Base-by-base conservation (phyloP, 2,329 filamentous ascomycete species). In the Gnomoniopsis sp. region DNA sequence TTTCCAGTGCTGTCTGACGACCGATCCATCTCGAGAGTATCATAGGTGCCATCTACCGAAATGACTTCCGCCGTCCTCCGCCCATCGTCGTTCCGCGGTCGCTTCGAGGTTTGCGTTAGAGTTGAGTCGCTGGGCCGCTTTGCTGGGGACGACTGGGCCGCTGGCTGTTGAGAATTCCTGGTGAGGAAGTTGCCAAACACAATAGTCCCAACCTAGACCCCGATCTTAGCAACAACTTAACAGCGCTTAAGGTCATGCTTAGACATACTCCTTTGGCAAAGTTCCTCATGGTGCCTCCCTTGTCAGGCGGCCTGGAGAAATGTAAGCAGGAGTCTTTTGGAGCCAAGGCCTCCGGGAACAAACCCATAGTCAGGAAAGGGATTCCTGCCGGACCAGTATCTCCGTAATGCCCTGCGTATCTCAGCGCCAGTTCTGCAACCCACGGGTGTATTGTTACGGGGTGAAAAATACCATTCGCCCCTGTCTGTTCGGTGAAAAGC, bases 341-440 rank as follows among this genome's bases (percentile, higher is more conserved):
- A n/a, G n/a, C n/a, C n/a, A 26, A 15, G 30, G 23, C 8, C 15
- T 23, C 21, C 21, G 19, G 30, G 22, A 23, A 55, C 66, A 43
- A 71, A 76, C 74, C 71, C 74, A 76, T 76, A 77, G 66, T 76
- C 74, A 53, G 74, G 74, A 64, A 74, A 73, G 60, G 72, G 75
- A 65, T 70, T 68, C 62, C 69, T 69, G 59, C 71, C 62, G 58
- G 72, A 75, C 55, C 66, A 60, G 60, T 76, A 76, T n/a, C 62
- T 58, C 46, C 46, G 33, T 36, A 55, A 43, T 8, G 60, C 47
- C 61, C 62, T 63, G 49, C 50, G 38, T 38, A 12, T 51, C 49
- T 50, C 17, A 33, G 48, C 30, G 49, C 10, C 26, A 21, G 30
- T 21, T 23, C 19, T 22, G 15, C 4, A 38, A 14, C 10, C 15